These are phyloP conservation scores for Lipomyces orientalis DNA, from an alignment of 805 yeast species.

Conservation along the genomic window DNA sequence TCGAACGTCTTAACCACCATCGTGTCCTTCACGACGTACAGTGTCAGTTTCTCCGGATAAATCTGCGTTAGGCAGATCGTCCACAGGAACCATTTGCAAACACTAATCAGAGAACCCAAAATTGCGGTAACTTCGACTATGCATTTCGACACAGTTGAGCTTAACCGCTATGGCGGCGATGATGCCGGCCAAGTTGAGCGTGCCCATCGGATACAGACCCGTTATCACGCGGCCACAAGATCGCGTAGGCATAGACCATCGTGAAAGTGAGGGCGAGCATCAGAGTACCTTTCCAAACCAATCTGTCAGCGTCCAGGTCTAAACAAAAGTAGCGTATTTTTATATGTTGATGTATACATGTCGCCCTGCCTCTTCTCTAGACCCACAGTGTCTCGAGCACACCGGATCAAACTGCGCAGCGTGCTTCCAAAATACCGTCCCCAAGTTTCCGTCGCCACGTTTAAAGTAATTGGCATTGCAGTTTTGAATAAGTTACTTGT, in stretches of 20 bases:
- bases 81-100: constrained; percentile 88
- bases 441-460: too few species aligned
- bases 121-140: constrained; percentile 68
- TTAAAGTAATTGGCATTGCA: too few species aligned
- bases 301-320: too few species aligned
- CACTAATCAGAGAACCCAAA: constrained; percentile 70
- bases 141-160: constrained; percentile 80
- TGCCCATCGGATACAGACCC: constrained; percentile 83
- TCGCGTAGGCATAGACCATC: constrained; percentile 73
- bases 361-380: too few species aligned
- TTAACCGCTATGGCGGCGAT: constrained; percentile 77
- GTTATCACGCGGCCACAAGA: constrained; percentile 66
- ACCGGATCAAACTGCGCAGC: too few species aligned
- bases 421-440: too few species aligned
- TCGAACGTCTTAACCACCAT: constrained; percentile 73
- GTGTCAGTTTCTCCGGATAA: constrained; percentile 57
- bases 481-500: too few species aligned
- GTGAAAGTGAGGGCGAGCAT: constrained; percentile 77
- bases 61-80: constrained; percentile 73
- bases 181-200: constrained; percentile 72
- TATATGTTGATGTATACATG: too few species aligned
- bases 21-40: constrained; percentile 71
- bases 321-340: too few species aligned
- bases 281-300: too few species aligned
- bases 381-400: too few species aligned